These are phyloP conservation scores for Edaphochlamys debaryana DNA, from an alignment of 139 green algal genomes.

Conservation along the genomic window DNA sequence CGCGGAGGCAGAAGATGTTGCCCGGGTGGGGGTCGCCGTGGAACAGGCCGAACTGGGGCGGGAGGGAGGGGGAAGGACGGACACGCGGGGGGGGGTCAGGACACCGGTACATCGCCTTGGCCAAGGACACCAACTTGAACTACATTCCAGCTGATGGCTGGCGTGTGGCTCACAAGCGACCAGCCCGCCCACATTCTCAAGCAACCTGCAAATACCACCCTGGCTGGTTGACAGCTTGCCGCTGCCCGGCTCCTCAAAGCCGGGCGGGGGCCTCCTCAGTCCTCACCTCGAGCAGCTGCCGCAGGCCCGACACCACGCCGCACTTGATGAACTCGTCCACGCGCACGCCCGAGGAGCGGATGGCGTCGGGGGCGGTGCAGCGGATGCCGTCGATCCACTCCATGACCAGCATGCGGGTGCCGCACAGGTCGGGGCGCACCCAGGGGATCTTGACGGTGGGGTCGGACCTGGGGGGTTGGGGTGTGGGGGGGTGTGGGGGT, in stretches of 20 bases:
- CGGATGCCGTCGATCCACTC: slow-evolving; percentile 99
- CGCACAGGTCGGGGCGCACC: slow-evolving; percentile 86
- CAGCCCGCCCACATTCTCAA: too few species aligned
- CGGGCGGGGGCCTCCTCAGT: too few species aligned
- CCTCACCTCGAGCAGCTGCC: slow-evolving; percentile 94
- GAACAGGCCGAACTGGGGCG: slow-evolving; percentile 92
- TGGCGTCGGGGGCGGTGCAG: slow-evolving; percentile 82
- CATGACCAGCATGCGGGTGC: slow-evolving; percentile 89
- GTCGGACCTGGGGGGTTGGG: slow-evolving; percentile 64
- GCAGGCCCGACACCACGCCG: slow-evolving; percentile 92
- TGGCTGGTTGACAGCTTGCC: too few species aligned
- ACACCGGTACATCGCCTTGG: not conserved
- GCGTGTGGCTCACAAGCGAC: too few species aligned
- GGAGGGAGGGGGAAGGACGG: not conserved
- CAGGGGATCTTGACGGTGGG: slow-evolving; percentile 97
- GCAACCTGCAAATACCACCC: too few species aligned
- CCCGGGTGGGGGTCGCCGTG: slow-evolving; percentile 95
- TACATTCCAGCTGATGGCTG: too few species aligned
- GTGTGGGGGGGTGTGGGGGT: not conserved
- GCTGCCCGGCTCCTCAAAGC: too few species aligned
- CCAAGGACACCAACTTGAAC: too few species aligned
- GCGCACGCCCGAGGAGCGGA: slow-evolving; percentile 77
- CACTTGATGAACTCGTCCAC: slow-evolving; percentile 91
- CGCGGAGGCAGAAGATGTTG: slow-evolving; percentile 96
- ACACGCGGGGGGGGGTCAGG: not conserved